Evolutionary conservation across 2,329 filamentous ascomycete species (phyloP), one percentile per base, ranked within the genome.

Genomic region (Aspergillus aculeatinus): DNA sequence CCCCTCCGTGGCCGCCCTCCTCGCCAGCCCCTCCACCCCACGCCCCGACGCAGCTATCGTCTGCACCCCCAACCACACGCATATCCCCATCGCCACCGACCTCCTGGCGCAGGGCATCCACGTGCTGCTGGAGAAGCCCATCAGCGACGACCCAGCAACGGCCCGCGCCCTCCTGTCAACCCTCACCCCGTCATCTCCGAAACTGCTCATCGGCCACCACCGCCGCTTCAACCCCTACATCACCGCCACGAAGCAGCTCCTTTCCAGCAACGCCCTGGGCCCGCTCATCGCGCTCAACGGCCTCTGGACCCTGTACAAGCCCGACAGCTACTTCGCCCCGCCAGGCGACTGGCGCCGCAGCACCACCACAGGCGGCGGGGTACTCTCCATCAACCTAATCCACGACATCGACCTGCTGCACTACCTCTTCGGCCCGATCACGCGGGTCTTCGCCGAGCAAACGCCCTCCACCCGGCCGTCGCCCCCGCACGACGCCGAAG

Each of bases 391-490:
- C 61, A 87, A 87, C 65, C 72, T 87, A 48, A 79, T 87, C n/a
- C 85, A 87, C 65, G 85, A 87, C 53, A 74, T 87, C 44, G 85
- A 87, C 61, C 72, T 86, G 0, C 72, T 87, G 19, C 84, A 86
- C 51, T 81, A 82, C 68, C 72, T 87, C 1, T 78, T 87, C 27
- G 83, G 84, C 0, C 79, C 82, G 0, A 82, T 87, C 27, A 67
- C 68, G 0, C 74, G 80, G 0, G 80, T 87, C 0, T 79, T 82
- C 35, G 84, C 82, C 0, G 81, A 87, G 63, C 72, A 76, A 53
- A 80, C 77, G 0, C 51, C 68, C 0, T 77, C 80, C 0, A 29
- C 4, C 4, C n/a, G 11, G n/a, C 72, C 74, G 0, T 62, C 61
- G 3, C 65, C 66, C 0, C 60, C 63, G 0, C 79, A 81, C 57